These are phyloP conservation scores for Articulospora tetracladia DNA, from an alignment of 495 filamentous ascomycete species.

Conservation along the genomic window DNA sequence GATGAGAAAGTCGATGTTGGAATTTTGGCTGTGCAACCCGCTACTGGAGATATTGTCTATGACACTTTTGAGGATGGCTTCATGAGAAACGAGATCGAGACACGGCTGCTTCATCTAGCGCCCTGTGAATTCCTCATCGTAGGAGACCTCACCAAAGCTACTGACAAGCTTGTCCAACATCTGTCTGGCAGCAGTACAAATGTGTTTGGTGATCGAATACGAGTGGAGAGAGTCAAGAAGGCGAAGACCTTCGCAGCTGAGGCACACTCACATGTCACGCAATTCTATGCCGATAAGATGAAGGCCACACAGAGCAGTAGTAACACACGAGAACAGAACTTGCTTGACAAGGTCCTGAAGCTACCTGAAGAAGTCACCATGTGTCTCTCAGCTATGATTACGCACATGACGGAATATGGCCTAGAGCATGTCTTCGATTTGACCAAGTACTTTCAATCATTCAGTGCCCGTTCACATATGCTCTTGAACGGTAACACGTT, in stretches of 20 bases:
- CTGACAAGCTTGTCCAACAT: constrained; percentile 89
- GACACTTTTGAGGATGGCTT: constrained; percentile 98
- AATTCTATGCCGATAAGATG: constrained; percentile 90
- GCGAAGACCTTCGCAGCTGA: constrained; percentile 80
- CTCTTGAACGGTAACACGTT: constrained; percentile 93
- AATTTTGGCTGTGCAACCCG: constrained; percentile 90
- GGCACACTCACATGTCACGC: constrained; percentile 83
- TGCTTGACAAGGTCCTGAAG: constrained; percentile 83
- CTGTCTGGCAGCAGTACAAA: constrained; percentile 82
- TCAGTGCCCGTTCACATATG: constrained; percentile 94
- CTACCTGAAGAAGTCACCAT: constrained; percentile 83
- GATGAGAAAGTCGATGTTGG: constrained; percentile 94
- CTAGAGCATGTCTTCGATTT: constrained; percentile 95
- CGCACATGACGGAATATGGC: constrained; percentile 87
- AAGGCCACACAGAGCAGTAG: constrained; percentile 40
- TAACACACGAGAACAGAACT: constrained; percentile 42
- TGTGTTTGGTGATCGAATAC: constrained; percentile 86
- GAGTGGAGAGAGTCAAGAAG: constrained; percentile 75
- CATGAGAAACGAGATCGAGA: constrained; percentile 97
- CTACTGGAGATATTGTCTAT: constrained; percentile 93
- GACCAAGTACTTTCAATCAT: constrained; percentile 96
- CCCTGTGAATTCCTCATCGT: constrained; percentile 97
- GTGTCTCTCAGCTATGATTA: constrained; percentile 96
- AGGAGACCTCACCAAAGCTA: constrained; percentile 86
- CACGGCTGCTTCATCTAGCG: constrained; percentile 86